A percentile compares a stretch with the other conserved stretches of the same genome.
phyloP scores from a whole-genome alignment of 2,329 filamentous ascomycete genomes.

The Knufia fluminis region DNA sequence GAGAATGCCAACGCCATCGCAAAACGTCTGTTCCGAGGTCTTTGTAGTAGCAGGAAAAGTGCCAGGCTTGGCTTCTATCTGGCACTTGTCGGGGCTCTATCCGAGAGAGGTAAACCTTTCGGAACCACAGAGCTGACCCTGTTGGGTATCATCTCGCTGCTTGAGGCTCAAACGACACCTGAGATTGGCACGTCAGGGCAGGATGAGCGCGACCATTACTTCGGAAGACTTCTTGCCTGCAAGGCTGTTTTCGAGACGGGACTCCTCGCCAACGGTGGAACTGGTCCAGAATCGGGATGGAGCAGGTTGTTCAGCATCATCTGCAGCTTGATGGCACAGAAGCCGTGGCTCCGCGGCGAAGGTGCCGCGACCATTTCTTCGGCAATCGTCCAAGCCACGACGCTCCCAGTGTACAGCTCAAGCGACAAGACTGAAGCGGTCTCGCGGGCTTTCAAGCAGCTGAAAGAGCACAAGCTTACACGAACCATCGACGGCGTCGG shows the following conservation, averaged over 20 bases:
- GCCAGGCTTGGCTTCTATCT: conserved; percentile 83
- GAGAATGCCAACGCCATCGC: conserved; percentile 35
- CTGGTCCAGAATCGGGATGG: conserved; percentile 27
- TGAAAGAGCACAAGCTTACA: conserved; percentile 57
- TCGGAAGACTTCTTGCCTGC: conserved; percentile 78
- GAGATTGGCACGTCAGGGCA: conserved; percentile 49
- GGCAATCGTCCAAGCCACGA: conserved; percentile 39
- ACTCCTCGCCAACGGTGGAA: conserved; percentile 49
- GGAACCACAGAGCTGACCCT: background rate
- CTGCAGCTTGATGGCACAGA: conserved; percentile 65
- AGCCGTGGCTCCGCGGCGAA: conserved; percentile 81
- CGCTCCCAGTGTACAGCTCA: background rate
- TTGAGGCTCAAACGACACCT: conserved; percentile 44
- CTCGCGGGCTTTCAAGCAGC: conserved; percentile 31
- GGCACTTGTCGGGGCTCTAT: conserved; percentile 71
- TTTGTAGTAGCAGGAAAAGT: conserved; percentile 82
- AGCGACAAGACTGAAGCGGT: conserved; percentile 35
- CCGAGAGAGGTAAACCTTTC: background rate
- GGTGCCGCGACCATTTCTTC: conserved; percentile 76
- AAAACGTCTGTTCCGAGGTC: conserved; percentile 68
- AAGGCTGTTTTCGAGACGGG: conserved; percentile 76
- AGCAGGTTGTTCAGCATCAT: conserved; percentile 61
- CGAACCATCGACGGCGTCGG: conserved; percentile 83
- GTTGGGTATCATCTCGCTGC: conserved; percentile 40
- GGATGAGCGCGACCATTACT: conserved; percentile 76